These are phyloP conservation scores for Pseudisothecium myosuroides DNA, from an alignment of 225 moss, liverwort and hornwort genomes.

Conservation along the genomic window DNA sequence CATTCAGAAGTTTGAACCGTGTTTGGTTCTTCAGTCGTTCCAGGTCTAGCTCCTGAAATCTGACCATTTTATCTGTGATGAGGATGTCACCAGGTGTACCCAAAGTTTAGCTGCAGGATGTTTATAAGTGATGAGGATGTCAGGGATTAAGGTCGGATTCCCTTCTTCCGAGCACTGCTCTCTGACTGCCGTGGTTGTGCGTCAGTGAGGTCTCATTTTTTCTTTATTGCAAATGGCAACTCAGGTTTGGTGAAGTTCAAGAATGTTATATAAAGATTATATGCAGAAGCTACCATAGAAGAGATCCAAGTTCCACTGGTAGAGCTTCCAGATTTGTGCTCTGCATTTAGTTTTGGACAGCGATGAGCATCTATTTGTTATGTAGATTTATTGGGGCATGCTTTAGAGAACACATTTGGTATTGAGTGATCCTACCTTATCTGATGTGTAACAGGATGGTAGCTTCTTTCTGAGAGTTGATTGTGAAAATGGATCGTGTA, in stretches of 20 bases:
- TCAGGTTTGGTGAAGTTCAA: not conserved
- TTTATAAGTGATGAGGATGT: not conserved
- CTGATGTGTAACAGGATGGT: not conserved
- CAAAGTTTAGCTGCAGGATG: not conserved
- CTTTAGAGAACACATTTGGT: not conserved
- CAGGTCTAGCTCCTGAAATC: not conserved
- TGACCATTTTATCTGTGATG: not conserved
- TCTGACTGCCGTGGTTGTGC: not conserved
- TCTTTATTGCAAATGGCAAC: not conserved
- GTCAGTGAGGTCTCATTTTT: not conserved
- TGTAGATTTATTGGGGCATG: not conserved
- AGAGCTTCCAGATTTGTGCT: not conserved
- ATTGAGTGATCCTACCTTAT: not conserved
- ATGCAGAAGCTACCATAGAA: not conserved
- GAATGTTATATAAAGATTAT: not conserved
- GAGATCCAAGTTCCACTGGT: not conserved
- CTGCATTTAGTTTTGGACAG: not conserved
- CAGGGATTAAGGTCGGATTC: not conserved
- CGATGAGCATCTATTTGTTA: not conserved
- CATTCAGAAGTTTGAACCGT: not conserved
- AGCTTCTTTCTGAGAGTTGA: not conserved
- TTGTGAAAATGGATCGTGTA: not conserved
- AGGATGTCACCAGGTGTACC: conserved; percentile 3
- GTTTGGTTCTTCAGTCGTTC: not conserved
- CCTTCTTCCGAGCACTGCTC: not conserved